Evolutionary conservation across 805 yeast species (phyloP).

Genomic region (Myxozyma lipomycoides): DNA sequence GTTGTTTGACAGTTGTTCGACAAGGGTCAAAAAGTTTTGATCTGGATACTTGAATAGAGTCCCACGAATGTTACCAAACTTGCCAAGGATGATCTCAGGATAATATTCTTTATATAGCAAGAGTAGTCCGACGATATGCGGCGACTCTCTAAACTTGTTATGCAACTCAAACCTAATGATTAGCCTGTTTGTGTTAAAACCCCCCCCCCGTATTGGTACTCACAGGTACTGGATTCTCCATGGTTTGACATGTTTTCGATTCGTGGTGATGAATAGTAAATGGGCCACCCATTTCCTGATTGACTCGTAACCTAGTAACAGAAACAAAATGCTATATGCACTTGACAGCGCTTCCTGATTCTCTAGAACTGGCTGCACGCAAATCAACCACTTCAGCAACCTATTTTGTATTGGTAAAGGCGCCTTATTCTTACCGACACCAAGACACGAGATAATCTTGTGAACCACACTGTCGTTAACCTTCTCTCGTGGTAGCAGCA

Average conservation of each 20-base stretch:
- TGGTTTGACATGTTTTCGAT: slow-evolving; percentile 15
- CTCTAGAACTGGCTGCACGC: slow-evolving; percentile 15
- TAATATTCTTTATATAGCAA: slow-evolving; percentile 21
- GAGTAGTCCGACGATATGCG: slow-evolving; percentile 15
- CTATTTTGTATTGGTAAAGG: slow-evolving; percentile 10
- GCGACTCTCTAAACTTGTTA: slow-evolving; percentile 16
- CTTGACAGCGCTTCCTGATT: slow-evolving; percentile 1
- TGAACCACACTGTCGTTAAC: slow-evolving; percentile 12
- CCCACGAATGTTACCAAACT: slow-evolving; percentile 2
- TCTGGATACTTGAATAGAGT: slow-evolving; percentile 19
- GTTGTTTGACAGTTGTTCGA: slow-evolving; percentile 1
- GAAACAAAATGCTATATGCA: slow-evolving; percentile 12
- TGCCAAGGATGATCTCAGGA: slow-evolving; percentile 19
- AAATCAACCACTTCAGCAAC: slow-evolving; percentile 20
- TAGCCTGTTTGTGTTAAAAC: not conserved
- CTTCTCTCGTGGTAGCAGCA: slow-evolving; percentile 16
- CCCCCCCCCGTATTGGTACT: not conserved
- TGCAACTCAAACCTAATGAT: slow-evolving; percentile 15
- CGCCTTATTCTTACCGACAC: slow-evolving; percentile 12
- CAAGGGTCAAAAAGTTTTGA: slow-evolving; percentile 2
- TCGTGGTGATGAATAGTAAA: slow-evolving; percentile 17
- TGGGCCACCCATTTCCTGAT: slow-evolving; percentile 24
- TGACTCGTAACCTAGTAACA: slow-evolving; percentile 13
- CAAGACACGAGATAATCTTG: slow-evolving; percentile 15
- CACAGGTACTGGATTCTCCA: slow-evolving; percentile 24